Conservation (phyloP, 768 basidiomycete species). For the Tricholoma matsutake region DNA sequence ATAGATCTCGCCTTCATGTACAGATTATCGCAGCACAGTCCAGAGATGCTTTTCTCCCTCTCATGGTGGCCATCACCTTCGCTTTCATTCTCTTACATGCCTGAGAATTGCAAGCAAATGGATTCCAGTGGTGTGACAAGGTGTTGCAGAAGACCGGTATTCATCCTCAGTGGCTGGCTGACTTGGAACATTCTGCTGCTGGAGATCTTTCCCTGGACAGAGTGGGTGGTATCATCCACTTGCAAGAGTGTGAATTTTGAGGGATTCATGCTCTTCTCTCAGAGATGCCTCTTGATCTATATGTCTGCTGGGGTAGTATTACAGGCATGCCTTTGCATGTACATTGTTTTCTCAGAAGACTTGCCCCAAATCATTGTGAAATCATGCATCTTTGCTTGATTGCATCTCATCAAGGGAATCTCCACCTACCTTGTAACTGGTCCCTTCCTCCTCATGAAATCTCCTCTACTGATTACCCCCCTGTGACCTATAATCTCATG, state of each 20-base stretch:
- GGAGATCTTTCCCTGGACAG: neutral
- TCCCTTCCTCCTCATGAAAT: no score
- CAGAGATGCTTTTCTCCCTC: constrained; percentile 12
- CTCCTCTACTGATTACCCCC: no score
- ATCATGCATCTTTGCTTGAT: neutral
- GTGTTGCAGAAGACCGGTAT: neutral
- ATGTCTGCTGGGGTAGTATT: neutral
- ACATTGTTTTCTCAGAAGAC: neutral
- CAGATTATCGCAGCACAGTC: neutral
- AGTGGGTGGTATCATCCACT: neutral
- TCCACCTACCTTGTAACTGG: no score
- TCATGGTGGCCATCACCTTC: constrained; percentile 11
- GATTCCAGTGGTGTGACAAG: neutral
- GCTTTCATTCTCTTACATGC: constrained; percentile 3
- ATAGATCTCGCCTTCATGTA: neutral
- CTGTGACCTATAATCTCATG: no score
- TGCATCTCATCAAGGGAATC: neutral
- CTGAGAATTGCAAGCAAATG: neutral
- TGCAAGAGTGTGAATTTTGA: neutral
- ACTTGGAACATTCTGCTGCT: no score
- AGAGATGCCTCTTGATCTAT: neutral
- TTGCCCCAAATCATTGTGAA: neutral
- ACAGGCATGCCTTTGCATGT: neutral
- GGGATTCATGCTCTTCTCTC: neutral
- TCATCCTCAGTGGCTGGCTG: no score